Percentiles rank a stretch among this genome's conserved stretches.
These are phyloP conservation scores for Eutrema heterophyllum DNA, from an alignment of 345 rosid species.

Conservation along the genomic window DNA sequence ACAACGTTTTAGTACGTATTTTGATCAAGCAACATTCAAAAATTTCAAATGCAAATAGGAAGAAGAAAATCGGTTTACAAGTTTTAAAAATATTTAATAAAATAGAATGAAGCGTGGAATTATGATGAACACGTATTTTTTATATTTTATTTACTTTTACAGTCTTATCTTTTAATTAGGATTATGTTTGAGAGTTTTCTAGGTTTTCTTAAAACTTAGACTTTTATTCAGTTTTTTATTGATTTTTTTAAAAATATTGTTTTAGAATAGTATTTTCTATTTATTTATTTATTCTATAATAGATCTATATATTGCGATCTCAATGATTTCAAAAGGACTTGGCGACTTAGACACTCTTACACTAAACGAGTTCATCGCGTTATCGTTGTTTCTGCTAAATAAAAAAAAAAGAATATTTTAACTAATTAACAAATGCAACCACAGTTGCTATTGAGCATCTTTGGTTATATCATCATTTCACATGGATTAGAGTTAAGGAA, in stretches of 20 bases:
- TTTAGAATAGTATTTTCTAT: neutral
- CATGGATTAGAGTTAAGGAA: constrained; percentile 27
- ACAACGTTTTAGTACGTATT: neutral
- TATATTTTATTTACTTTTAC: neutral
- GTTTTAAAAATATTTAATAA: neutral
- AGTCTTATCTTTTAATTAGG: neutral
- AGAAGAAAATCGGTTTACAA: neutral
- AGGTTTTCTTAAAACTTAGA: too few species aligned
- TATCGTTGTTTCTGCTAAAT: neutral
- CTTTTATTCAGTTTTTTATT: neutral
- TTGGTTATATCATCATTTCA: constrained; percentile 4
- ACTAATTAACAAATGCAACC: neutral
- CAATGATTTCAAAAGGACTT: neutral
- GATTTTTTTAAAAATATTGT: neutral
- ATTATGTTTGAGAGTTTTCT: neutral
- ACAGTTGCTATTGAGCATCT: neutral
- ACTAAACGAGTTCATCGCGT: neutral
- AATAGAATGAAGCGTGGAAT: neutral
- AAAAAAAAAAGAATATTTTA: neutral
- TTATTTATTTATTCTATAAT: too few species aligned
- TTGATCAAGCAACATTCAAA: neutral
- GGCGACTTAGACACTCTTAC: neutral
- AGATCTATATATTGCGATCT: neutral
- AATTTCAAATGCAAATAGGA: neutral
- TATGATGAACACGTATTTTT: neutral